Percentiles rank a stretch among this genome's conserved stretches.
These are phyloP conservation scores for Fusarium succisae DNA, from an alignment of 2,329 filamentous ascomycete species.

Conservation along the genomic window DNA sequence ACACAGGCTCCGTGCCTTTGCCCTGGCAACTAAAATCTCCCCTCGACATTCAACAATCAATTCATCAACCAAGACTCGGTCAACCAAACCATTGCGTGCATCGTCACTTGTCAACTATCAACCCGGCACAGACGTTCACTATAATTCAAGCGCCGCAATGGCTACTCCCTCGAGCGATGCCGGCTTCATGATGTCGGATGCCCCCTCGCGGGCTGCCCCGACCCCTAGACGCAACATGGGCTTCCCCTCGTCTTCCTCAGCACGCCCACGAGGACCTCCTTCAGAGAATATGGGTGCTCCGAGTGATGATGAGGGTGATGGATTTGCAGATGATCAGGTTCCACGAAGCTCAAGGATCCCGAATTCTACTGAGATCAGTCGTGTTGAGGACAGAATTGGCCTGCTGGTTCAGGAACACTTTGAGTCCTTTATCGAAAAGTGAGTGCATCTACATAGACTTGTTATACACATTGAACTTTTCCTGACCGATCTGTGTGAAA, in stretches of 20 bases:
- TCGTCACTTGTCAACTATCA: not conserved
- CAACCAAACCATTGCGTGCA: not conserved
- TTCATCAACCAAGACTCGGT: not conserved
- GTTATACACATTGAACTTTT: not conserved
- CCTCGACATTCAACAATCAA: constrained; percentile 29
- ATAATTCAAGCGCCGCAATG: constrained; percentile 47
- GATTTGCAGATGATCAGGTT: constrained; percentile 72
- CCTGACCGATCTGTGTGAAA: not conserved
- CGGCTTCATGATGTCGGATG: constrained; percentile 67
- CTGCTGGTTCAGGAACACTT: constrained; percentile 80
- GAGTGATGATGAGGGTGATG: constrained; percentile 71
- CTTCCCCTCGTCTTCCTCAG: constrained; percentile 61
- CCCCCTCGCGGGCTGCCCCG: constrained; percentile 53
- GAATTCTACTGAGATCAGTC: constrained; percentile 66
- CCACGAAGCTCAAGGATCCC: constrained; percentile 60
- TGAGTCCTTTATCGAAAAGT: constrained; percentile 83
- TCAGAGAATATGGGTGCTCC: constrained; percentile 68
- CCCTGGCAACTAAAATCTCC: constrained; percentile 37
- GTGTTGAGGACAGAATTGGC: constrained; percentile 80
- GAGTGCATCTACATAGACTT: constrained; percentile 39
- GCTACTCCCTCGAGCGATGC: constrained; percentile 63
- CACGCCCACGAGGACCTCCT: constrained; percentile 66
- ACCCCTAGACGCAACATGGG: constrained; percentile 56
- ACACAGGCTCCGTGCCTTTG: constrained; percentile 31
- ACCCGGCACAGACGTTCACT: constrained; percentile 2